Base-by-base conservation (phyloP, 2,329 filamentous ascomycete genomes). In the Biscogniauxia marginata region DNA sequence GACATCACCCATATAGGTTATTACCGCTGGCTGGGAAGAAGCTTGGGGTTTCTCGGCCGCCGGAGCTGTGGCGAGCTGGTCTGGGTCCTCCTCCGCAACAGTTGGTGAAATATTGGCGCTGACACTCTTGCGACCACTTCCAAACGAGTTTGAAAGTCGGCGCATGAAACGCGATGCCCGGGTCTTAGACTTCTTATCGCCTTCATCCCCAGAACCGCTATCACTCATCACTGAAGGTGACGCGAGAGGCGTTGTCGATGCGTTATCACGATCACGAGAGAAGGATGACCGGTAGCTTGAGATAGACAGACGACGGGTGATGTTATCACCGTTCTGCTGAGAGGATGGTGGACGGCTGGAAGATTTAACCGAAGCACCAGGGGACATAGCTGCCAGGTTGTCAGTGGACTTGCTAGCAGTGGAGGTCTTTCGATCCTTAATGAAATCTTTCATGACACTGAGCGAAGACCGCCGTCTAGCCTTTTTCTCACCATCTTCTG, bases 1-100 rank as follows among this genome's bases (percentile, higher is more conserved):
- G 61, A 99, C 88, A 67, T 97, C 91, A 49, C 93, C 91, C 72
- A 96, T 83, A 59, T 88, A 86, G 3, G 90, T 80, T 22, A 87
- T 80, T 52, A 86, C 76, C 49, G 72, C 74, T 16, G 73, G 64
- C 57, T 71, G 64, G n/a, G 66, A 52, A 49, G 68, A 64, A 47
- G 52, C 21, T 56, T 59, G 54, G 24, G 55, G 59, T 48, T 58
- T 63, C 55, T 65, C 58, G 13, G 67, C 68, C 30, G 65, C 53
- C 9, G 67, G 59, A 39, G 63, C 62, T 7, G 66, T 55, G 19
- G 59, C 64, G 59, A 71, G 7, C 52, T 75, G 73, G 19, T 70
- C 68, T 5, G 71, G 69, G 44, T 77, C 74, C 64, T 84, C 82
- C 65, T 81, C 81, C 16, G 76, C 69, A 11, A 83, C 75, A 0